Evolutionary conservation across 345 rosid species (phyloP).

Genomic region (Pistacia integerrima): DNA sequence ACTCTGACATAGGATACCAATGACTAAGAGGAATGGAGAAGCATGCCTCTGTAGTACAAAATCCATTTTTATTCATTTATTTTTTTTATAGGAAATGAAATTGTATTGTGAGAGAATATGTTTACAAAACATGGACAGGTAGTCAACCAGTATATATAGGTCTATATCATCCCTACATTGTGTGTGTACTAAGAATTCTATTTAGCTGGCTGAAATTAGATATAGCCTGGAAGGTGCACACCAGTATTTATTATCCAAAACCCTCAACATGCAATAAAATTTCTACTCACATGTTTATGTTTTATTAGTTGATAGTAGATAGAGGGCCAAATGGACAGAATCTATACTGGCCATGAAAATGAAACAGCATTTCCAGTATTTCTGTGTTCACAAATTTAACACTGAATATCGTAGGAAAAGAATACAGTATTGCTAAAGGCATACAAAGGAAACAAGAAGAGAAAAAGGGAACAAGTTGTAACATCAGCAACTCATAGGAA

Average conservation of each 20-base stretch:
- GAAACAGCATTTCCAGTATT: neutral
- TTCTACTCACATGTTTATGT: neutral
- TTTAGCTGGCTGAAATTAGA: neutral
- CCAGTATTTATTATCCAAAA: neutral
- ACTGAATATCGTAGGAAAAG: neutral
- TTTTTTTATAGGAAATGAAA: neutral
- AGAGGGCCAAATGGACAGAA: neutral
- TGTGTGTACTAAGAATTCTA: neutral
- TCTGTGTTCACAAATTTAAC: neutral
- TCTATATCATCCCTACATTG: too few relatives aligned
- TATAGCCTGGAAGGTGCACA: neutral
- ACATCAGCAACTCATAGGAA: neutral
- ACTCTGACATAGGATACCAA: neutral
- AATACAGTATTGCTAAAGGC: neutral
- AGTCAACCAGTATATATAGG: too few relatives aligned
- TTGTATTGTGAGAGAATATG: neutral
- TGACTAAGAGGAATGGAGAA: neutral
- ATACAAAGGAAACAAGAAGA: neutral
- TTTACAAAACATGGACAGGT: too few relatives aligned
- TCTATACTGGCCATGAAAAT: neutral
- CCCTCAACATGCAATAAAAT: neutral
- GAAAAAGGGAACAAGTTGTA: neutral
- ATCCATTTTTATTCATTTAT: too few relatives aligned
- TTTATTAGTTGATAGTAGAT: neutral
- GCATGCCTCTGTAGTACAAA: neutral